phyloP scores from a whole-genome alignment of 306 rosid genomes.

The Ceratonia siliqua region DNA sequence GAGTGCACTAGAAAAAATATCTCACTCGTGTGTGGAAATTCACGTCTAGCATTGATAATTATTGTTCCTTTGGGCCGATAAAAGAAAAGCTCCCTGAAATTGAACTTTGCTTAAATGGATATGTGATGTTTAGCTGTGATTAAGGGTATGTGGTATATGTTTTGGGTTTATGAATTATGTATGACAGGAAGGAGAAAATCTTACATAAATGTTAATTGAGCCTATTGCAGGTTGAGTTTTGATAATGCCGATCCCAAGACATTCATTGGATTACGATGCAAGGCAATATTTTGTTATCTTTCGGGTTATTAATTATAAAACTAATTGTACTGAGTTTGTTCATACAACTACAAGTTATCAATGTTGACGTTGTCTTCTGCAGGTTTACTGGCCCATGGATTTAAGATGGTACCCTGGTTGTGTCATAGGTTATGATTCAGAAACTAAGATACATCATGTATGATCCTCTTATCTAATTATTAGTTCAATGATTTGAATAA shows the following conservation, averaged over 20 bases:
- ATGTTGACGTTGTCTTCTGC: slow-evolving; percentile 34
- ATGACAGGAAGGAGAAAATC: slow-evolving; percentile 3
- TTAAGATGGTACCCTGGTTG: slow-evolving; percentile 65
- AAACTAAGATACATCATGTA: slow-evolving; percentile 74
- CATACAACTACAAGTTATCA: slow-evolving; percentile 24
- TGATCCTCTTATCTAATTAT: slow-evolving; percentile 26
- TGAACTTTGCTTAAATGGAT: slow-evolving; percentile 3
- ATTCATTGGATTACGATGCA: slow-evolving; percentile 86
- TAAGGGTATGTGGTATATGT: background rate
- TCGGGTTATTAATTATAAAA: slow-evolving; percentile 15
- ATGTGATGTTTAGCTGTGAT: background rate
- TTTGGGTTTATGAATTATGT: slow-evolving; percentile 15
- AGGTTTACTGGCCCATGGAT: slow-evolving; percentile 99
- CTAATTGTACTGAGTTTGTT: slow-evolving; percentile 20
- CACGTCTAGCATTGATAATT: background rate
- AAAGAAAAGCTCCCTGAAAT: background rate
- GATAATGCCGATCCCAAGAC: slow-evolving; percentile 67
- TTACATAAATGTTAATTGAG: slow-evolving; percentile 32
- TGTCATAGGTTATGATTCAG: slow-evolving; percentile 59
- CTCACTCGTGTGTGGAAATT: background rate
- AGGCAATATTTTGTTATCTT: slow-evolving; percentile 60
- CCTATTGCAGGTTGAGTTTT: slow-evolving; percentile 67
- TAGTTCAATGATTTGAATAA: slow-evolving; percentile 16
- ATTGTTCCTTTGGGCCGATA: background rate
- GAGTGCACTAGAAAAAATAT: background rate